Conservation (phyloP, 2,329 filamentous ascomycete genomes). For the Xylariaceae sp. region DNA sequence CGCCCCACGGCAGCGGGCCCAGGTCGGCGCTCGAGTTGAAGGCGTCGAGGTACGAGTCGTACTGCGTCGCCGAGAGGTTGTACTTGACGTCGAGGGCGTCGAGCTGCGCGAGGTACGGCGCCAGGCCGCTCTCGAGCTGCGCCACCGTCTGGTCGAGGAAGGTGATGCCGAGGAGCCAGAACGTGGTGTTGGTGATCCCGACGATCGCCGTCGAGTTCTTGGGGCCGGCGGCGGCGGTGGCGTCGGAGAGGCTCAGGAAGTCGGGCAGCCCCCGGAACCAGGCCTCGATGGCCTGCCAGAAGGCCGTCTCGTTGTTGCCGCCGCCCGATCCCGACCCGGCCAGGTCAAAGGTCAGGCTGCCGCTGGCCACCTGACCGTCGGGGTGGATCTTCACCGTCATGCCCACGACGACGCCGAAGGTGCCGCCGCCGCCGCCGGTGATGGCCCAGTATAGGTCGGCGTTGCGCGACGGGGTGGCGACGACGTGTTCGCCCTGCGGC, state of each 20-base stretch:
- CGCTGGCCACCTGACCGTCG: constrained; percentile 3
- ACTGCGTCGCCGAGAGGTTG: constrained; percentile 1
- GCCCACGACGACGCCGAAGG: constrained; percentile 3
- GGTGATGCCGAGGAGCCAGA: constrained; percentile 1
- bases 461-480: constrained; percentile 29
- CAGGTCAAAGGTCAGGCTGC: neutral
- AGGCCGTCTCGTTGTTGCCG: neutral
- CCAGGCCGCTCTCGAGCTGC: neutral
- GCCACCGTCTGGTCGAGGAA: constrained; percentile 1
- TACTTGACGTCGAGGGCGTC: constrained; percentile 4
- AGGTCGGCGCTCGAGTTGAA: neutral
- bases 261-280: neutral
- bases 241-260: neutral
- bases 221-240: neutral
- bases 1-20: constrained; percentile 7
- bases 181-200: neutral
- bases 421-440: constrained; percentile 5
- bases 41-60: constrained; percentile 2
- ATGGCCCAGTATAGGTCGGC: constrained; percentile 6
- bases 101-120: constrained; percentile 4
- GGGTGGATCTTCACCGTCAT: constrained; percentile 1
- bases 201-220: neutral
- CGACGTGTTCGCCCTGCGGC: constrained; percentile 36
- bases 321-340: no score
- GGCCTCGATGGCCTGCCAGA: constrained; percentile 1